Conservation (phyloP, 768 basidiomycete genomes). For the Naganishia randhawae region DNA sequence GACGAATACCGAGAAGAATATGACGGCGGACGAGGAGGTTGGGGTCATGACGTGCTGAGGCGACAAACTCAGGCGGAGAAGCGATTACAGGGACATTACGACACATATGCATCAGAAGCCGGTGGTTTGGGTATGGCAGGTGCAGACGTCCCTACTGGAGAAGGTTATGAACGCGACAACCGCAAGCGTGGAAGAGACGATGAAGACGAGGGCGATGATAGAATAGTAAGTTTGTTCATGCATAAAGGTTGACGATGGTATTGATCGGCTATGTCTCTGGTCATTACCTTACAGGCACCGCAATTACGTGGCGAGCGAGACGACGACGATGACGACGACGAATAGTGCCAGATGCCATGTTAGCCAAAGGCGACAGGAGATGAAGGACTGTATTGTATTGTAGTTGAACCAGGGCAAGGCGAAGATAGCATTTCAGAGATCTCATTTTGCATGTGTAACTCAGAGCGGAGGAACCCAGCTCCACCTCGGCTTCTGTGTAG, state of each 20-base stretch:
- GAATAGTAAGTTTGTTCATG: constrained; percentile 40
- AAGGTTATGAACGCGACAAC: constrained; percentile 36
- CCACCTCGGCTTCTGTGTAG: too few species aligned
- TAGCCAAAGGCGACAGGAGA: not conserved
- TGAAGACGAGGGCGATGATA: constrained; percentile 37
- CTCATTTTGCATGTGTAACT: not conserved
- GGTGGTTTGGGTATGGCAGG: constrained; percentile 47
- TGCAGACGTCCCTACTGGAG: constrained; percentile 43
- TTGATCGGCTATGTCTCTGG: not conserved
- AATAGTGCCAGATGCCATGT: not conserved
- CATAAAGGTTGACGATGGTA: not conserved
- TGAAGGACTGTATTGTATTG: not conserved
- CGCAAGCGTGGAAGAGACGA: constrained; percentile 42
- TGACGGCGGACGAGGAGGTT: constrained; percentile 78
- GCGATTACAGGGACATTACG: constrained; percentile 20
- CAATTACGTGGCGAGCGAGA: not conserved
- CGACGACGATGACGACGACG: not conserved
- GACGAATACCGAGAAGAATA: constrained; percentile 97
- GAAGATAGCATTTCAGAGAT: not conserved
- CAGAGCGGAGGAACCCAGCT: too few species aligned
- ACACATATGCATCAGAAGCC: constrained; percentile 10
- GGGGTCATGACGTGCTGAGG: constrained; percentile 61
- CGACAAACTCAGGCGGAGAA: constrained; percentile 11
- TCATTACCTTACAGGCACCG: not conserved
- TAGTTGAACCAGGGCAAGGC: not conserved